Percentiles rank a stretch among this genome's conserved stretches.
Evolutionary conservation across 2,329 filamentous ascomycete genomes (phyloP).

Genomic region (Hypoxylon sp.): DNA sequence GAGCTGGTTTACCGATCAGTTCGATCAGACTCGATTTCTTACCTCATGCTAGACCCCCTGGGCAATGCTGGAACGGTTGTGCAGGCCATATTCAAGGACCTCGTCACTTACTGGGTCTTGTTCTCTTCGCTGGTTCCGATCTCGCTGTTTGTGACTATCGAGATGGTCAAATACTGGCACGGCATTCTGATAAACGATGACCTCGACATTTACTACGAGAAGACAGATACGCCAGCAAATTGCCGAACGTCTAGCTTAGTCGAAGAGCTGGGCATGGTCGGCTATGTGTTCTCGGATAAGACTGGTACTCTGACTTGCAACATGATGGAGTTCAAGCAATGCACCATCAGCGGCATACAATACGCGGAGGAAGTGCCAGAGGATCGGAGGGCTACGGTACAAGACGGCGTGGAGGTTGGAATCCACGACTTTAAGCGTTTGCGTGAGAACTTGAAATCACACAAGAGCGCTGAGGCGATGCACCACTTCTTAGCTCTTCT

Average conservation of each 20-base stretch:
- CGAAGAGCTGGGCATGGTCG: conserved; percentile 96
- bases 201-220: conserved; percentile 97
- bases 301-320: conserved; percentile 98
- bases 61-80: conserved; percentile 69
- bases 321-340: conserved; percentile 98
- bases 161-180: conserved; percentile 98
- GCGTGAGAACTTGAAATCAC: conserved; percentile 74
- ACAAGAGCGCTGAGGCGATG: conserved; percentile 65
- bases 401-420: conserved; percentile 81
- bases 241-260: conserved; percentile 97
- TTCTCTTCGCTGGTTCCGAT: conserved; percentile 98
- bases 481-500: conserved; percentile 90
- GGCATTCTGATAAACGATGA: conserved; percentile 98
- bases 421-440: conserved; percentile 88
- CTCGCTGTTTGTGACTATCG: conserved; percentile 96
- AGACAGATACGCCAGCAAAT: conserved; percentile 93
- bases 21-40: conserved; percentile 72
- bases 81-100: conserved; percentile 89
- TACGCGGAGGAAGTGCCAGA: conserved; percentile 94
- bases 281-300: conserved; percentile 99
- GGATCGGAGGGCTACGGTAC: conserved; percentile 83
- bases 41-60: conserved; percentile 76
- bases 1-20: conserved; percentile 84
- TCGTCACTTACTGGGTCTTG: conserved; percentile 98
- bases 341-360: conserved; percentile 91